A percentile compares a stretch with the other conserved stretches of the same genome.
Evolutionary conservation across 805 yeast genomes (phyloP).

Genomic region (Trichomonascus vanleenenianus): DNA sequence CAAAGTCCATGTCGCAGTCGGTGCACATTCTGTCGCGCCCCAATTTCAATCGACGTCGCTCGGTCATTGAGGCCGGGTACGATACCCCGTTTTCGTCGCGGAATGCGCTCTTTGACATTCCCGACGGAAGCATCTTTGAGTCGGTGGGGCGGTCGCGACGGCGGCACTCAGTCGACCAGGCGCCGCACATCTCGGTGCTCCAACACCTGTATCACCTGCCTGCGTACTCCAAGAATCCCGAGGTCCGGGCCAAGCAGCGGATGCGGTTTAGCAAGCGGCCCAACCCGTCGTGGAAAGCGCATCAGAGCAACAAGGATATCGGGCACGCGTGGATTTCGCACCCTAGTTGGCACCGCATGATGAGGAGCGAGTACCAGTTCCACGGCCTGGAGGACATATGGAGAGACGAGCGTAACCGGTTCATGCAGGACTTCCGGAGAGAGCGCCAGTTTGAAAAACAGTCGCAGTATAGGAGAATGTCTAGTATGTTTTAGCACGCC

Average conservation of each 20-base stretch:
- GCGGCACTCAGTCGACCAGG: not conserved
- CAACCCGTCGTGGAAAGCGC: constrained; percentile 12
- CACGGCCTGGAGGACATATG: constrained; percentile 19
- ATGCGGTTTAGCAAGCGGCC: constrained; percentile 18
- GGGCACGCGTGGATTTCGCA: constrained; percentile 12
- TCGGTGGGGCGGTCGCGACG: not conserved
- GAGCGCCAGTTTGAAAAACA: constrained; percentile 20
- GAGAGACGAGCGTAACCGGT: constrained; percentile 19
- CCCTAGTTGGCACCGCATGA: constrained; percentile 21
- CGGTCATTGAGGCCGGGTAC: not conserved
- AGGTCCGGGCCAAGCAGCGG: constrained; percentile 12
- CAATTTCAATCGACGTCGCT: not conserved
- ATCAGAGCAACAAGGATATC: constrained; percentile 1
- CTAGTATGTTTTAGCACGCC: not conserved
- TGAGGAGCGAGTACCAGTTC: constrained; percentile 16
- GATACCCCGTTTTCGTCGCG: not conserved
- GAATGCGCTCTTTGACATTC: not conserved
- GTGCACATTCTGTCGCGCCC: too few relatives aligned
- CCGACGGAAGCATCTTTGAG: not conserved
- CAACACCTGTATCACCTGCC: not conserved
- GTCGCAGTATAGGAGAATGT: not conserved
- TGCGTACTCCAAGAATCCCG: constrained; percentile 11
- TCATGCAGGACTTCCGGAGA: constrained; percentile 19
- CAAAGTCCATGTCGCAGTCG: too few relatives aligned
- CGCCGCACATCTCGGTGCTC: not conserved